A percentile compares a stretch with the other conserved stretches of the same genome.
phyloP scores from a whole-genome alignment of 495 filamentous ascomycete genomes.

The Darksidea phi region DNA sequence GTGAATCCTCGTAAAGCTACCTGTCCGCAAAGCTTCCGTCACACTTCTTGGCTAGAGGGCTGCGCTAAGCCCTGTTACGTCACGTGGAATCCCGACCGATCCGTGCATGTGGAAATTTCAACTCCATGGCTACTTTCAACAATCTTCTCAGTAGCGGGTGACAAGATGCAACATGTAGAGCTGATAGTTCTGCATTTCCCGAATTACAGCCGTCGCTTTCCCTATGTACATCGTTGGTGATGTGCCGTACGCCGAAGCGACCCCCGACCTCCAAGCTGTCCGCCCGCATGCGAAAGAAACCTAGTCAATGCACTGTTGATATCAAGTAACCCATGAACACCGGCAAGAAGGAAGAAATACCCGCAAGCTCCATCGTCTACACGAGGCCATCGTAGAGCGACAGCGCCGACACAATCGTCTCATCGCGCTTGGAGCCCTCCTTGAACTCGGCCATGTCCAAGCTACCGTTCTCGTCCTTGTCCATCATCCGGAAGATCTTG shows the following conservation, averaged over 20 bases:
- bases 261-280: conserved; percentile 4
- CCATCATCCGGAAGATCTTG: conserved; percentile 99
- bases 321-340: conserved; percentile 24
- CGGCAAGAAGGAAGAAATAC: conserved; percentile 19
- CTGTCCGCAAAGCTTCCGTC: neutral
- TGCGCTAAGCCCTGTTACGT: neutral
- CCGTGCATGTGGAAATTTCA: neutral
- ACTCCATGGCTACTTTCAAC: too few relatives aligned
- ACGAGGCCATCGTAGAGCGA: conserved; percentile 96
- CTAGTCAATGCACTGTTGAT: conserved; percentile 32
- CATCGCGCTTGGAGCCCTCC: conserved; percentile 96
- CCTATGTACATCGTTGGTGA: conserved; percentile 29
- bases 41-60: neutral
- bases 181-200: neutral
- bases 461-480: conserved; percentile 97
- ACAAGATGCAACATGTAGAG: too few relatives aligned
- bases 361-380: conserved; percentile 44
- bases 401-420: conserved; percentile 97
- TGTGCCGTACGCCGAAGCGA: conserved; percentile 25
- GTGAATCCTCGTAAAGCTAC: neutral
- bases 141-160: too few relatives aligned
- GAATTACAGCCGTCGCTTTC: neutral
- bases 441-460: conserved; percentile 96
- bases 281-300: conserved; percentile 28
- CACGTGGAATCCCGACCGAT: neutral